Conservation (phyloP, 805 yeast genomes). For the Millerozyma miso region DNA sequence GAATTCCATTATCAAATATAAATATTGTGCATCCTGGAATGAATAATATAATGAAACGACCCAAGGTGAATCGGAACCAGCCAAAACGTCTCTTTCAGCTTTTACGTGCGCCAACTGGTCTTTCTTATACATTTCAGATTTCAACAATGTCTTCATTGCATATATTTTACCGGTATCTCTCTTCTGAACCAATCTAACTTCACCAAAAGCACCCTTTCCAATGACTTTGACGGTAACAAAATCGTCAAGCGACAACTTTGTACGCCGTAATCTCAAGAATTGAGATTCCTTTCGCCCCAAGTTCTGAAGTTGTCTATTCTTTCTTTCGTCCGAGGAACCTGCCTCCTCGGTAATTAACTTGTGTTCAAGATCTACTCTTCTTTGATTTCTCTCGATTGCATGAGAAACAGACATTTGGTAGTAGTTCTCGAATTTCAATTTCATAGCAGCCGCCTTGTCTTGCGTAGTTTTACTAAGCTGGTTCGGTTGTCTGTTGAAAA, state of each 20-base stretch:
- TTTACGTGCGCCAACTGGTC: constrained; percentile 94
- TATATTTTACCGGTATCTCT: constrained; percentile 85
- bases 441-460: constrained; percentile 80
- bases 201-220: constrained; percentile 99
- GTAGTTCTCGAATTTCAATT: constrained; percentile 75
- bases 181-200: constrained; percentile 91
- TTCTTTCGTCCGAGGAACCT: constrained; percentile 70
- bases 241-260: constrained; percentile 77
- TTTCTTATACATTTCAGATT: constrained; percentile 89
- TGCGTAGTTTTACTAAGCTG: constrained; percentile 67
- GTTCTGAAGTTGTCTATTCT: constrained; percentile 72
- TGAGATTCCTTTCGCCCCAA: constrained; percentile 88
- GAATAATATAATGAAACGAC: constrained; percentile 79
- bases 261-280: constrained; percentile 77
- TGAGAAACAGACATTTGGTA: constrained; percentile 82
- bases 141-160: constrained; percentile 90
- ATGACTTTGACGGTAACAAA: constrained; percentile 82
- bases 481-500: constrained; percentile 82
- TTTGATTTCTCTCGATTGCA: constrained; percentile 93
- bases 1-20: constrained; percentile 78
- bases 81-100: constrained; percentile 93
- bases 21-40: constrained; percentile 72
- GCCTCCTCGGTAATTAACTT: constrained; percentile 64
- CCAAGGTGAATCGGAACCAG: constrained; percentile 87
- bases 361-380: constrained; percentile 81